phyloP scores from a whole-genome alignment of 257 asterid genomes.

The Forsythia viridissima region DNA sequence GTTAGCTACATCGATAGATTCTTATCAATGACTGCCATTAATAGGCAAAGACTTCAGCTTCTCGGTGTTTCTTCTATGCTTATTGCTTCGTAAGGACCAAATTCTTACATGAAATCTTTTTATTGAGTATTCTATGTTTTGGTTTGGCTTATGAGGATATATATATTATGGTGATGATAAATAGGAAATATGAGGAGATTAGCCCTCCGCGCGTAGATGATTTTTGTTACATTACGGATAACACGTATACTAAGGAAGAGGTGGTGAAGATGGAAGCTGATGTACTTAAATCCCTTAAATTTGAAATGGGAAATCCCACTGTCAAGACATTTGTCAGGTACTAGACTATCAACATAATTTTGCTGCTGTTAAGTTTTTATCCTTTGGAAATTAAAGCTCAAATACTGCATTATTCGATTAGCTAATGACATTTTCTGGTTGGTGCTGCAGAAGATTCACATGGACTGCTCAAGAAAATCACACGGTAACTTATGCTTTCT shows the following conservation, averaged over 20 bases:
- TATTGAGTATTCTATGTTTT: neutral
- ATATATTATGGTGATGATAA: neutral
- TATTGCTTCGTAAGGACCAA: conserved; percentile 74
- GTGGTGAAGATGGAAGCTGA: conserved; percentile 88
- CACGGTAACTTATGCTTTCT: neutral
- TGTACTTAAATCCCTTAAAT: conserved; percentile 69
- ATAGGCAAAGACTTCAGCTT: conserved; percentile 76
- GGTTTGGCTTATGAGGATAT: conserved; percentile 6
- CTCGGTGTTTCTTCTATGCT: conserved; percentile 97
- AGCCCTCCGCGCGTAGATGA: conserved; percentile 74
- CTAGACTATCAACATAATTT: too few species aligned
- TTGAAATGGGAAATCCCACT: conserved; percentile 87
- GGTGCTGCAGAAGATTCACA: conserved; percentile 30
- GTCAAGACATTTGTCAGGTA: conserved; percentile 74
- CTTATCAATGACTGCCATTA: conserved; percentile 48
- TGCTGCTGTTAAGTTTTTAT: too few species aligned
- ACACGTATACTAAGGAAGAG: conserved; percentile 56
- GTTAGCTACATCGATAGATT: conserved; percentile 71
- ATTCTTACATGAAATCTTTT: neutral
- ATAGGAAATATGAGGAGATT: conserved; percentile 88
- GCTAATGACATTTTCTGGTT: neutral
- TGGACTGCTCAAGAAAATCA: conserved; percentile 55
- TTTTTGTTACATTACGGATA: conserved; percentile 77
- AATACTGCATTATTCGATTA: too few species aligned
- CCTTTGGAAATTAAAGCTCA: neutral